Conservation (phyloP, 2,329 filamentous ascomycete species). For the Fusarium sacchari region DNA sequence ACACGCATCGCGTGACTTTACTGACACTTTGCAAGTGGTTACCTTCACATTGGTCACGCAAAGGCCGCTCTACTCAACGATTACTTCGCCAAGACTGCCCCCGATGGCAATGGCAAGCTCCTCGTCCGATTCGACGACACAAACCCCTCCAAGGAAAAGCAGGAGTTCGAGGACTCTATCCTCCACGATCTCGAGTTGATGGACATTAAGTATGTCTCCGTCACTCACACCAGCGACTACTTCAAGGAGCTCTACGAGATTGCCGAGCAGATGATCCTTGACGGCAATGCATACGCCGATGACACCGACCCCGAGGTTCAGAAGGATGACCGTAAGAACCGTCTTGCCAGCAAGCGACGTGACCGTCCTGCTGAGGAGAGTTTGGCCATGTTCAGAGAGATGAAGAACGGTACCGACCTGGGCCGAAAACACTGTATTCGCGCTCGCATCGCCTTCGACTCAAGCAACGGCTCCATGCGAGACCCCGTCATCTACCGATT, state of each 20-base stretch:
- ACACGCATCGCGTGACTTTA: conserved; percentile 18
- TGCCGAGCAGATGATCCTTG: conserved; percentile 84
- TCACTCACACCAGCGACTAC: conserved; percentile 94
- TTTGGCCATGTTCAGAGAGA: conserved; percentile 87
- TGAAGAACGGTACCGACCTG: conserved; percentile 85
- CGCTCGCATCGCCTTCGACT: conserved; percentile 90
- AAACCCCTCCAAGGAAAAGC: conserved; percentile 96
- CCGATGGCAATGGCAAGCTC: conserved; percentile 90
- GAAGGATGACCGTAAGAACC: conserved; percentile 84
- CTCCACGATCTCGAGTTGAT: conserved; percentile 90
- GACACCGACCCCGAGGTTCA: conserved; percentile 92
- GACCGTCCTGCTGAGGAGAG: conserved; percentile 85
- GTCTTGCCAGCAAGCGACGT: conserved; percentile 82
- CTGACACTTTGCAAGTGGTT: conserved; percentile 63
- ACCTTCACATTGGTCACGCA: conserved; percentile 94
- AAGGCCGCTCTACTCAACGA: conserved; percentile 95
- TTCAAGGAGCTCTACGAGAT: conserved; percentile 92
- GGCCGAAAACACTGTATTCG: conserved; percentile 90
- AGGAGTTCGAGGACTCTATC: conserved; percentile 94
- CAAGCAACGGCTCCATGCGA: conserved; percentile 94
- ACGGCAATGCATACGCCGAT: conserved; percentile 91
- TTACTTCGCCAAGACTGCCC: conserved; percentile 94
- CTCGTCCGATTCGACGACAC: conserved; percentile 96
- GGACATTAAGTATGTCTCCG: conserved; percentile 87
- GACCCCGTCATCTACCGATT: conserved; percentile 98